These are phyloP conservation scores for Fusarium albosuccineum DNA, from an alignment of 2,329 filamentous ascomycete species.

Conservation along the genomic window DNA sequence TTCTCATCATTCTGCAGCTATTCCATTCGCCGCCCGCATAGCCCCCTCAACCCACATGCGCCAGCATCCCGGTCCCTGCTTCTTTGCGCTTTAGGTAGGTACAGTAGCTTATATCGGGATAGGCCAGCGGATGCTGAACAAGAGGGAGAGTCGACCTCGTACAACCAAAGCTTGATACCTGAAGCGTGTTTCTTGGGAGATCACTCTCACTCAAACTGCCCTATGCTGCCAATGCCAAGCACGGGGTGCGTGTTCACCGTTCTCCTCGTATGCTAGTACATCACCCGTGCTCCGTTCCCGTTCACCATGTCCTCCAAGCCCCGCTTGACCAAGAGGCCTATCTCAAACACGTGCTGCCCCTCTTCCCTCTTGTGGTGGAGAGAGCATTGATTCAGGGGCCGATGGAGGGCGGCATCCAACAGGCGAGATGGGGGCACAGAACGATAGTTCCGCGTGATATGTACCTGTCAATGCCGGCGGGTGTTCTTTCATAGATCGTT, in stretches of 20 bases:
- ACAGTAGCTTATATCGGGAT: conserved; percentile 13
- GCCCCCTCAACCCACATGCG: conserved; percentile 39
- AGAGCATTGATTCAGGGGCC: conserved; percentile 31
- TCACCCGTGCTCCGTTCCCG: background rate
- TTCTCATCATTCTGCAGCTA: conserved; percentile 42
- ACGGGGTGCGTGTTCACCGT: conserved; percentile 4
- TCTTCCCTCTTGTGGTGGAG: conserved; percentile 27
- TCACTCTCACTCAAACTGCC: background rate
- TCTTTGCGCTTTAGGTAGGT: conserved; percentile 21
- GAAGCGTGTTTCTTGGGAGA: background rate
- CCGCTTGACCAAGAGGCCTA: conserved; percentile 28
- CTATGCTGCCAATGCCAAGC: conserved; percentile 6
- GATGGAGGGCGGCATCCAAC: conserved; percentile 1
- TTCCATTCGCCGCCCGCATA: conserved; percentile 42
- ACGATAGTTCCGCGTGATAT: background rate
- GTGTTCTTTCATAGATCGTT: conserved; percentile 5
- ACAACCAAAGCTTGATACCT: conserved; percentile 10
- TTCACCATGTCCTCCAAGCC: conserved; percentile 26
- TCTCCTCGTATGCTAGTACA: background rate
- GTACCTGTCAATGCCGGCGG: background rate
- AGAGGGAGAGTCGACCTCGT: background rate
- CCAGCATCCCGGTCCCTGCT: conserved; percentile 38
- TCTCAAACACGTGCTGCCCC: conserved; percentile 34
- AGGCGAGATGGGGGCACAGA: conserved; percentile 4
- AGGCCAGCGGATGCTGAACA: conserved; percentile 1